phyloP scores from a whole-genome alignment of 768 basidiomycete genomes.

The Mycena albidolilacea region DNA sequence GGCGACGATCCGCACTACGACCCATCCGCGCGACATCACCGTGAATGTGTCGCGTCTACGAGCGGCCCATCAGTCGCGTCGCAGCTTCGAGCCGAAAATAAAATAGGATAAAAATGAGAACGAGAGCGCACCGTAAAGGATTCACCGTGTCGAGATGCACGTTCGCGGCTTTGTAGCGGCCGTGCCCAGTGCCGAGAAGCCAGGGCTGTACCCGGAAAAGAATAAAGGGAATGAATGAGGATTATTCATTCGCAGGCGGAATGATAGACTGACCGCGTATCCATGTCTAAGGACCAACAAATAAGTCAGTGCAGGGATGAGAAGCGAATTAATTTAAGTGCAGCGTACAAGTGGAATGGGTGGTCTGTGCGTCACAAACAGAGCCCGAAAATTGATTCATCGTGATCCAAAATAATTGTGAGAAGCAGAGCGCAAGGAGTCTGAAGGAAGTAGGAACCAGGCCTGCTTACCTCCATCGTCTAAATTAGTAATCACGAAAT shows the following conservation, averaged over 20 bases:
- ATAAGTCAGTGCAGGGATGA: not conserved
- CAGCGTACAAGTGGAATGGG: slow-evolving; percentile 32
- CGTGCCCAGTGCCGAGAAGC: slow-evolving; percentile 33
- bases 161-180: slow-evolving; percentile 27
- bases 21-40: slow-evolving; percentile 31
- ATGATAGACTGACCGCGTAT: slow-evolving; percentile 18
- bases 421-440: not conserved
- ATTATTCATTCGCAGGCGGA: no score
- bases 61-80: no score
- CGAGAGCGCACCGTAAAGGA: slow-evolving; percentile 24
- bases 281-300: slow-evolving; percentile 19
- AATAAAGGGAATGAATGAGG: not conserved
- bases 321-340: not conserved
- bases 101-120: not conserved
- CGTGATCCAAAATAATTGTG: no score
- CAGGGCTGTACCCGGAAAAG: slow-evolving; percentile 27
- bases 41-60: slow-evolving; percentile 36
- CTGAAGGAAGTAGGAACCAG: not conserved
- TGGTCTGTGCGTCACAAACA: slow-evolving; percentile 12
- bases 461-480: slow-evolving; percentile 30
- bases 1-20: slow-evolving; percentile 35
- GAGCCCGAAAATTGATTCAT: not conserved
- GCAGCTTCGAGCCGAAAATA: not conserved
- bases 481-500: slow-evolving; percentile 36
- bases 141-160: not conserved